Conservation (phyloP, 805 yeast genomes). For the Teunomyces tritomae region DNA sequence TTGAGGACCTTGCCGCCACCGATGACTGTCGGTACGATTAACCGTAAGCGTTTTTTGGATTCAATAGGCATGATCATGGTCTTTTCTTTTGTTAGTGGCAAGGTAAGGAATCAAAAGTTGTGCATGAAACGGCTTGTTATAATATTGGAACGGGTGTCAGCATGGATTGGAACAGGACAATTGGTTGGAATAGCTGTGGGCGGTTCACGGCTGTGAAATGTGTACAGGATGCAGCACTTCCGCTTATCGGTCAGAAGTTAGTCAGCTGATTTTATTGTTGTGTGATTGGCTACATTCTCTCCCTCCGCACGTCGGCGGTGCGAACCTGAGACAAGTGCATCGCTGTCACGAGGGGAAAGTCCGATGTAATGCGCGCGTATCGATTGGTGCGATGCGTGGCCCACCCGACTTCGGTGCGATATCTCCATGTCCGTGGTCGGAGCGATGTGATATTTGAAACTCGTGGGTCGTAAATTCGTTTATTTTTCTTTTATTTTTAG, state of each 20-base stretch:
- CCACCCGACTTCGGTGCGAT: slow-evolving; percentile 2
- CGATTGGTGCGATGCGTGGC: not conserved
- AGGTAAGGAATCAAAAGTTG: not conserved
- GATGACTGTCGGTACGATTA: slow-evolving; percentile 9
- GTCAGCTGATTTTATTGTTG: slow-evolving; percentile 4
- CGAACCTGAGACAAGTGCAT: not conserved
- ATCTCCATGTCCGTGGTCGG: slow-evolving; percentile 1
- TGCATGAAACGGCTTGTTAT: not conserved
- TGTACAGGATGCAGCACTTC: not conserved
- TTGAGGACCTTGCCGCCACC: slow-evolving; percentile 30
- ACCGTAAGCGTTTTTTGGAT: slow-evolving; percentile 10
- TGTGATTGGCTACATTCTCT: slow-evolving; percentile 8
- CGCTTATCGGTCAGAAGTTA: slow-evolving; percentile 7
- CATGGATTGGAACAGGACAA: not conserved
- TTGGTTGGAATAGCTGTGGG: not conserved
- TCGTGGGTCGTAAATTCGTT: not conserved
- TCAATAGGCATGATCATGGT: slow-evolving; percentile 13
- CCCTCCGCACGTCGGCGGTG: slow-evolving; percentile 5
- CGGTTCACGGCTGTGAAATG: not conserved
- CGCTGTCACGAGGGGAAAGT: not conserved
- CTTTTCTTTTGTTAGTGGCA: not conserved
- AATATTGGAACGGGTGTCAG: not conserved
- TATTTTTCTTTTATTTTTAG: not conserved
- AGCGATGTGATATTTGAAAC: not conserved
- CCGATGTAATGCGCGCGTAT: slow-evolving; percentile 2